Evolutionary conservation across 1,139 yeast genomes (phyloP).

Genomic region (Scheffersomyces titani): DNA sequence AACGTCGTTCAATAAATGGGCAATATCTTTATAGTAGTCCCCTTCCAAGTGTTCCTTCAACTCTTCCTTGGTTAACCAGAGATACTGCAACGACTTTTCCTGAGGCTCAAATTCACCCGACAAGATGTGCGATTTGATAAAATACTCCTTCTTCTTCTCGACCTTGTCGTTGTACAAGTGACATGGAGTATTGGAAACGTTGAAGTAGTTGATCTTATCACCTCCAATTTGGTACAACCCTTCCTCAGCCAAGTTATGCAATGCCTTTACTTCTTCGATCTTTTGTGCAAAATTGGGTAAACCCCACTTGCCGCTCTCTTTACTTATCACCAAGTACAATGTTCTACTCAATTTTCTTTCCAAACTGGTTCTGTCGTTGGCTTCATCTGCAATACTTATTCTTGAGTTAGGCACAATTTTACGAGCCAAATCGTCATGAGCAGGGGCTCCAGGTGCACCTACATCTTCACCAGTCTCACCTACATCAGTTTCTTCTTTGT

Average conservation of each 20-base stretch:
- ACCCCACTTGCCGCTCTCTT: slow-evolving; percentile 57
- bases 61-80: slow-evolving; percentile 89
- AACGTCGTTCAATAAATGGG: slow-evolving; percentile 53
- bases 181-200: slow-evolving; percentile 86
- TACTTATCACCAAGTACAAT: slow-evolving; percentile 64
- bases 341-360: slow-evolving; percentile 82
- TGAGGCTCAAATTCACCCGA: slow-evolving; percentile 78
- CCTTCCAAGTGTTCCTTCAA: slow-evolving; percentile 54
- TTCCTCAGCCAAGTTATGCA: slow-evolving; percentile 74
- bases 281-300: slow-evolving; percentile 67
- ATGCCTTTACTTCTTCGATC: slow-evolving; percentile 39
- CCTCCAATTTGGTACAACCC: slow-evolving; percentile 79
- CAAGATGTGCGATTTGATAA: slow-evolving; percentile 84
- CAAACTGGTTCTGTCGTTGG: slow-evolving; percentile 62
- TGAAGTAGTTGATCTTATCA: slow-evolving; percentile 75
- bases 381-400: slow-evolving; percentile 71
- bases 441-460: slow-evolving; percentile 25
- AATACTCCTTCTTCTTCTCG: slow-evolving; percentile 52
- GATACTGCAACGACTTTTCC: slow-evolving; percentile 38
- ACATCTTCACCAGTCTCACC: slow-evolving; percentile 42
- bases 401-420: slow-evolving; percentile 74
- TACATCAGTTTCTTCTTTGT: slow-evolving; percentile 26
- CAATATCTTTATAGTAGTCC: slow-evolving; percentile 56
- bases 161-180: slow-evolving; percentile 52
- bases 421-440: slow-evolving; percentile 58